Percentiles rank a stretch among this genome's conserved stretches.
These are phyloP conservation scores for Magnusiomyces fungicola DNA, from an alignment of 1,139 yeast species.

Conservation along the genomic window DNA sequence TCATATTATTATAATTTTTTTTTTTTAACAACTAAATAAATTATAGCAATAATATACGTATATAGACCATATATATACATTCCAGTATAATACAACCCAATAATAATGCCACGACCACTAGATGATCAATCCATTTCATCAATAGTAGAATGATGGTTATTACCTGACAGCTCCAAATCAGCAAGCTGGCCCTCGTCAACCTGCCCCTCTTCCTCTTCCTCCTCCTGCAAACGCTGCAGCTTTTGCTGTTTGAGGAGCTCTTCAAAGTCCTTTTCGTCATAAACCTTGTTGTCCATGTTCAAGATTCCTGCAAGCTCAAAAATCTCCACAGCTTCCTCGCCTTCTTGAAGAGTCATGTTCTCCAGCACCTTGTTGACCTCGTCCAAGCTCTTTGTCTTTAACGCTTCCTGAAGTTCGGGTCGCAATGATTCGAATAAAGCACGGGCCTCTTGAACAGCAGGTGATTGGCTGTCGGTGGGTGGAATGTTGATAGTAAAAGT, in stretches of 20 bases:
- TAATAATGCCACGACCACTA: not conserved
- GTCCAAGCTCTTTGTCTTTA: conserved; percentile 64
- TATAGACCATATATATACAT: not conserved
- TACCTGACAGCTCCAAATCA: too few relatives aligned
- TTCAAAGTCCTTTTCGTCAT: not conserved
- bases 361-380: conserved; percentile 81
- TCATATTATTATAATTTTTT: too few relatives aligned
- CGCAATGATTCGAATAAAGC: conserved; percentile 33
- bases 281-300: conserved; percentile 34
- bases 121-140: too few relatives aligned
- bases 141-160: too few relatives aligned
- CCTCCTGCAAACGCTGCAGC: too few relatives aligned
- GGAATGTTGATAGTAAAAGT: conserved; percentile 58
- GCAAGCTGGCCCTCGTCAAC: too few relatives aligned
- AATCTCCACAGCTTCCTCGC: conserved; percentile 66
- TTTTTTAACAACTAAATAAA: too few relatives aligned
- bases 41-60: too few relatives aligned
- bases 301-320: conserved; percentile 79
- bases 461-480: conserved; percentile 41
- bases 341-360: conserved; percentile 65
- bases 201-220: too few relatives aligned
- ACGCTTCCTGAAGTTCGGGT: conserved; percentile 61
- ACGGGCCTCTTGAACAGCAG: conserved; percentile 45
- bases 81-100: not conserved
- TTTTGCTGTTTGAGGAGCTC: too few relatives aligned